These are phyloP conservation scores for Candida easanensis DNA, from an alignment of 805 yeast species.

Conservation along the genomic window DNA sequence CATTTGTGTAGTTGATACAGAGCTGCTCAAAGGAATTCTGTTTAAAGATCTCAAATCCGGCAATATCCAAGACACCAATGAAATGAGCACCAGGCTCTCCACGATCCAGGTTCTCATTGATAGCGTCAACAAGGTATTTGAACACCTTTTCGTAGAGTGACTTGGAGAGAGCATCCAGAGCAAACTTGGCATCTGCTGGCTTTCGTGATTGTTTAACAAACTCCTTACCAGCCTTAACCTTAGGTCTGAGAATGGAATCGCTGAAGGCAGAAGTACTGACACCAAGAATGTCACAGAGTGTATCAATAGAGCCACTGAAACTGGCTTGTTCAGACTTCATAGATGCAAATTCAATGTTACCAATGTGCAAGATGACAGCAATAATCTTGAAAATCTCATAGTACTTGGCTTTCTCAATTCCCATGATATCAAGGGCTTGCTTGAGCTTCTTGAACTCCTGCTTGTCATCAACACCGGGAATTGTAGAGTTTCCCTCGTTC, in stretches of 20 bases:
- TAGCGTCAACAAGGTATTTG: constrained; percentile 68
- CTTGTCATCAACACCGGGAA: constrained; percentile 76
- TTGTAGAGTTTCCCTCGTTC: constrained; percentile 47
- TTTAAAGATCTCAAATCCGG: constrained; percentile 95
- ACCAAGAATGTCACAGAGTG: constrained; percentile 63
- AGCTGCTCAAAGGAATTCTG: constrained; percentile 94
- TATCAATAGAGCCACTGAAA: constrained; percentile 48
- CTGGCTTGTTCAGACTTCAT: constrained; percentile 76
- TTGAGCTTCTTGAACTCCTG: constrained; percentile 61
- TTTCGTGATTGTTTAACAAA: constrained; percentile 75
- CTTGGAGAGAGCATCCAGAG: constrained; percentile 86
- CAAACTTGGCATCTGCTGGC: constrained; percentile 73
- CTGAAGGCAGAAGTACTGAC: constrained; percentile 51
- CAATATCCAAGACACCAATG: constrained; percentile 95
- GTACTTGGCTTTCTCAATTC: constrained; percentile 55
- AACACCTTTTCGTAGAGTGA: constrained; percentile 82
- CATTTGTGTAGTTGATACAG: constrained; percentile 96
- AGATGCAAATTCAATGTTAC: constrained; percentile 74
- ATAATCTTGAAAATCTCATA: constrained; percentile 60
- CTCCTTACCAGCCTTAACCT: constrained; percentile 89
- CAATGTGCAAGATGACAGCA: constrained; percentile 79
- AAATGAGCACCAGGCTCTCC: constrained; percentile 47
- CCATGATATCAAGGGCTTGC: constrained; percentile 71
- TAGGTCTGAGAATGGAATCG: constrained; percentile 68
- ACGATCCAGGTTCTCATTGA: constrained; percentile 64